phyloP scores from a whole-genome alignment of 768 basidiomycete species.

The Lactifluus volemus region DNA sequence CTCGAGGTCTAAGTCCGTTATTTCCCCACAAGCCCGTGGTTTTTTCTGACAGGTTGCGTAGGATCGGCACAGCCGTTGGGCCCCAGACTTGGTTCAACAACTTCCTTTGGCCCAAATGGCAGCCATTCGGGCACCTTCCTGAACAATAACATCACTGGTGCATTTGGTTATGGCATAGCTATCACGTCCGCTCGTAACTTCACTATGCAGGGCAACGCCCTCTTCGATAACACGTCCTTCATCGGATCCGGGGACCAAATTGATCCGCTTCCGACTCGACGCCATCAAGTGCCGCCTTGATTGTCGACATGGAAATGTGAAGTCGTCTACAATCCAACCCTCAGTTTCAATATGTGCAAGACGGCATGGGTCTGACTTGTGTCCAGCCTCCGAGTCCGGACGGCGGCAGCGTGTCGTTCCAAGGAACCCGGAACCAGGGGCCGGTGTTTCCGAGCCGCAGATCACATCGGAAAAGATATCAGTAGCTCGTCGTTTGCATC shows the following conservation, averaged over 20 bases:
- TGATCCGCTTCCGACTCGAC: slow-evolving; percentile 43
- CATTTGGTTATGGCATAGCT: slow-evolving; percentile 69
- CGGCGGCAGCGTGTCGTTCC: slow-evolving; percentile 29
- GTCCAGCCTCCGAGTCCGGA: slow-evolving; percentile 71
- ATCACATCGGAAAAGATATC: too few species aligned
- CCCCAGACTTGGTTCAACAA: too few species aligned
- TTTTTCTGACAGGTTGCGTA: too few species aligned
- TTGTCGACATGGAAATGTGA: slow-evolving; percentile 41
- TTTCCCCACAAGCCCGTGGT: too few species aligned
- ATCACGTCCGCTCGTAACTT: slow-evolving; percentile 57
- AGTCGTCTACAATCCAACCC: slow-evolving; percentile 37
- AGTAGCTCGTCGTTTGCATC: too few species aligned
- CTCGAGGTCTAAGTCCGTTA: too few species aligned
- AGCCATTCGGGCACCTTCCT: slow-evolving; percentile 44
- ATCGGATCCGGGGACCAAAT: slow-evolving; percentile 60
- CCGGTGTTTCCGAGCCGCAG: too few species aligned
- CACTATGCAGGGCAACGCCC: slow-evolving; percentile 50
- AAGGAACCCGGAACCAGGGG: too few species aligned
- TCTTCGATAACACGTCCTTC: slow-evolving; percentile 66
- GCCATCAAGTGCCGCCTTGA: slow-evolving; percentile 51
- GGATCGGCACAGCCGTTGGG: too few species aligned
- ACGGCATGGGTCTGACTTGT: slow-evolving; percentile 55
- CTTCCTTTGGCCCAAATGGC: too few species aligned
- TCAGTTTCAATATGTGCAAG: slow-evolving; percentile 41
- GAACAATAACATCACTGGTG: slow-evolving; percentile 52